Percentiles rank a stretch among this genome's conserved stretches.
Conservation (phyloP, 2,329 filamentous ascomycete genomes). For the Ceratocystis eucalypticola region DNA sequence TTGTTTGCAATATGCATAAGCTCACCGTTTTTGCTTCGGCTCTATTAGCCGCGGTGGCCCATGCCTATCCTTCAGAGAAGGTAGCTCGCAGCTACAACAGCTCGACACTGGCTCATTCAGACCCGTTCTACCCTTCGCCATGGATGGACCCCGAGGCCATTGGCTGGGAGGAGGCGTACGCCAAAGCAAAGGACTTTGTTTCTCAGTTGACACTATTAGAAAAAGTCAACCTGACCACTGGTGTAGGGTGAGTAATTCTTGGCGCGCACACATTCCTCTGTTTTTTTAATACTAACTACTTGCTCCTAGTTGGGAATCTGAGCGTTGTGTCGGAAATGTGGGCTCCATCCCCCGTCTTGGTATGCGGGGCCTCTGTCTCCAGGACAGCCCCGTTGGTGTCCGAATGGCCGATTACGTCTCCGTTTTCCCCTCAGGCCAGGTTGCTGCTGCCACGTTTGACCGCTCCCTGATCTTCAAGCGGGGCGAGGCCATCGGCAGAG, state of each 20-base stretch:
- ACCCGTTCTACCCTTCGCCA: constrained; percentile 69
- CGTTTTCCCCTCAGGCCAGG: constrained; percentile 66
- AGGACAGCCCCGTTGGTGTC: constrained; percentile 72
- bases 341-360: constrained; percentile 58
- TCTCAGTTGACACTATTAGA: constrained; percentile 70
- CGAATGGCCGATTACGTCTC: constrained; percentile 67
- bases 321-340: constrained; percentile 63
- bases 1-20: constrained; percentile 14
- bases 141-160: constrained; percentile 64
- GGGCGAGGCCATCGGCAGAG: constrained; percentile 38
- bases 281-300: constrained; percentile 10
- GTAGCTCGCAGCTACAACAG: neutral
- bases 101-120: constrained; percentile 29
- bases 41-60: constrained; percentile 15
- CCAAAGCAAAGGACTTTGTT: constrained; percentile 64
- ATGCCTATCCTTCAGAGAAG: constrained; percentile 9
- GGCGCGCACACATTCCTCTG: neutral
- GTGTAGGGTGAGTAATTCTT: constrained; percentile 53
- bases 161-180: constrained; percentile 64
- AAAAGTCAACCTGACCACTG: constrained; percentile 92
- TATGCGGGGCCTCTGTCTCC: constrained; percentile 64
- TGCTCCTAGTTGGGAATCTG: constrained; percentile 33
- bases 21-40: constrained; percentile 17
- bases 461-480: constrained; percentile 47
- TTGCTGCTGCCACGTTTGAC: constrained; percentile 73